These are phyloP conservation scores for Erythrophleum ivorense DNA, from an alignment of 331 rosid species.

Conservation along the genomic window DNA sequence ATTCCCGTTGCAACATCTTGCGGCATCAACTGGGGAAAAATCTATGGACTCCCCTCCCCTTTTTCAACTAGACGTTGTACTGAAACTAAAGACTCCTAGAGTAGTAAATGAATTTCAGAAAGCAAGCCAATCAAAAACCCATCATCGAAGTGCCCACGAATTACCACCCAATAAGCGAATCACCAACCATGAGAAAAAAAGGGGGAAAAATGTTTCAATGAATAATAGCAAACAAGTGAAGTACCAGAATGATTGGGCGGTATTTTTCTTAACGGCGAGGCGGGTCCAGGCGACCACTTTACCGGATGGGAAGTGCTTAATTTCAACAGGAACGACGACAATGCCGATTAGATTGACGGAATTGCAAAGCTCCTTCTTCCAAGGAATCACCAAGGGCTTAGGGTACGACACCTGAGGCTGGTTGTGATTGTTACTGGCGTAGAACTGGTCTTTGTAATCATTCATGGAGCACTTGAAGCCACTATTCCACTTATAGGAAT, in stretches of 20 bases:
- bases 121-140: background rate
- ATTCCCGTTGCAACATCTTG: background rate
- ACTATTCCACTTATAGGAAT: background rate
- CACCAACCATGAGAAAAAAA: background rate
- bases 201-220: background rate
- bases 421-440: background rate
- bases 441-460: background rate
- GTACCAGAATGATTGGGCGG: constrained; percentile 72
- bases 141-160: too few relatives aligned
- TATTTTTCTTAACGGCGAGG: constrained; percentile 75
- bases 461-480: constrained; percentile 43
- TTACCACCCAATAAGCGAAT: too few relatives aligned
- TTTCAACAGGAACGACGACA: constrained; percentile 67
- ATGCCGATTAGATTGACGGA: constrained; percentile 74
- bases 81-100: background rate
- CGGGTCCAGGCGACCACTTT: constrained; percentile 84
- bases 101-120: background rate
- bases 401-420: constrained; percentile 47
- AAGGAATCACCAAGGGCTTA: constrained; percentile 69
- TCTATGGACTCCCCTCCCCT: background rate
- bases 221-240: background rate
- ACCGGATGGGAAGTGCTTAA: constrained; percentile 78
- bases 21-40: background rate
- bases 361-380: constrained; percentile 90
- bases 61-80: background rate